A percentile compares a stretch with the other conserved stretches of the same genome.
These are phyloP conservation scores for Alternaria postmessia DNA, from an alignment of 2,329 filamentous ascomycete species.

Conservation along the genomic window DNA sequence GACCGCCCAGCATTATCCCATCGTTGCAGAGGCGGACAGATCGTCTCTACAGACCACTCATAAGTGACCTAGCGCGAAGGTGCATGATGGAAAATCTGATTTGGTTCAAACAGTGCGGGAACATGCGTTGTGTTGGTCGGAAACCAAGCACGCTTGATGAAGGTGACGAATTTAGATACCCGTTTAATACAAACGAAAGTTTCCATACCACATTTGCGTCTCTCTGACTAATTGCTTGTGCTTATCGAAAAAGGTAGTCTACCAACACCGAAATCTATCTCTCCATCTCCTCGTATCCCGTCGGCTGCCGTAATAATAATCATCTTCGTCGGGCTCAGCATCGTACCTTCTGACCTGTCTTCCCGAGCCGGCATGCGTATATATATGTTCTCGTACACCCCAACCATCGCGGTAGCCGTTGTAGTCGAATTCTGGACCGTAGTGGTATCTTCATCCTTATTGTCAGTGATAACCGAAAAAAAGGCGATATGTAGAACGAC, in stretches of 20 bases:
- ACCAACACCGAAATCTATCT: not conserved
- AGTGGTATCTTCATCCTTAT: not conserved
- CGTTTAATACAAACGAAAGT: constrained; percentile 9
- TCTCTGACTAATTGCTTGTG: not conserved
- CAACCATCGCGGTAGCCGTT: not conserved
- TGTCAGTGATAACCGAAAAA: not conserved
- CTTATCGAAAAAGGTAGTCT: not conserved
- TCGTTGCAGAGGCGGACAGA: not conserved
- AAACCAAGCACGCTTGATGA: constrained; percentile 4
- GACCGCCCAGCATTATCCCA: too few species aligned
- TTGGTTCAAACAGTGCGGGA: not conserved
- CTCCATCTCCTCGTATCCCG: not conserved
- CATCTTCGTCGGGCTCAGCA: not conserved
- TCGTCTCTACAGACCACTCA: not conserved
- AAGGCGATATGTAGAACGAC: not conserved
- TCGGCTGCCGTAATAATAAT: not conserved
- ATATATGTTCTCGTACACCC: constrained; percentile 1
- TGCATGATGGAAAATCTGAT: not conserved
- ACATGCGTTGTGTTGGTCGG: not conserved
- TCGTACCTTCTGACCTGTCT: not conserved
- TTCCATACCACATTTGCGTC: not conserved
- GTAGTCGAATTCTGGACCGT: not conserved
- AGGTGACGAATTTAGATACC: constrained; percentile 22
- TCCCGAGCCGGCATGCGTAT: not conserved
- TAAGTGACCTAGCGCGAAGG: not conserved